Percentiles rank a stretch among this genome's conserved stretches.
Evolutionary conservation across 352 stramenopile genomes (phyloP).

Genomic region (Blastocystis sp.): DNA sequence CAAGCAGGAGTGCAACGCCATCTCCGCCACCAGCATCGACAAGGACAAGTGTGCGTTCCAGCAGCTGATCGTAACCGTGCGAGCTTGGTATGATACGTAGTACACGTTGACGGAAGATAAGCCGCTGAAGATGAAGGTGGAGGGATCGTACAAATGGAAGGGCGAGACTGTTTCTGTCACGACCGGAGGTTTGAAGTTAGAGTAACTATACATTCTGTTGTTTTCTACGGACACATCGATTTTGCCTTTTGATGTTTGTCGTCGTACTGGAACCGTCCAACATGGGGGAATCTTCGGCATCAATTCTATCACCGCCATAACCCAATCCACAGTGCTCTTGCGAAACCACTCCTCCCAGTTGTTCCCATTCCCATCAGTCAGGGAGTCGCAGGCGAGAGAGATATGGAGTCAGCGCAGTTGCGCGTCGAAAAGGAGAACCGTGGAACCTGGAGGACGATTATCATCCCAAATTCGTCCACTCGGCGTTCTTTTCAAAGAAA

Average conservation of each 20-base stretch:
- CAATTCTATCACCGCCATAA: too few species aligned
- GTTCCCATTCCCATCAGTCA: too few species aligned
- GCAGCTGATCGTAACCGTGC: background rate
- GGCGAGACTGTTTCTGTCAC: conserved; percentile 18
- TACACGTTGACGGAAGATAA: conserved; percentile 7
- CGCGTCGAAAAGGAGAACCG: background rate
- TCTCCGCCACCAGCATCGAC: background rate
- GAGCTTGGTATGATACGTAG: background rate
- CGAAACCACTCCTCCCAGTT: too few species aligned
- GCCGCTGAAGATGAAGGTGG: conserved; percentile 46
- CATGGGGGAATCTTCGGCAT: too few species aligned
- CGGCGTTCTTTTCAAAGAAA: background rate
- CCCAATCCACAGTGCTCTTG: too few species aligned
- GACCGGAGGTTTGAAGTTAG: conserved; percentile 34
- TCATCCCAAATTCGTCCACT: background rate
- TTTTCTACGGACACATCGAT: background rate
- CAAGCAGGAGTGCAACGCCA: background rate
- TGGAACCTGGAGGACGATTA: background rate
- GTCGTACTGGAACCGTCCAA: too few species aligned
- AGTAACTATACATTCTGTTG: background rate
- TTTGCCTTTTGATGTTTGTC: background rate
- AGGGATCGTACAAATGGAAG: conserved; percentile 12
- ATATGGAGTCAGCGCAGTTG: background rate
- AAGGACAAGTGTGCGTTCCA: background rate
- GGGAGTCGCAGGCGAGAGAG: background rate